phyloP scores from a whole-genome alignment of 805 yeast genomes.

The Ogataea zsoltii region DNA sequence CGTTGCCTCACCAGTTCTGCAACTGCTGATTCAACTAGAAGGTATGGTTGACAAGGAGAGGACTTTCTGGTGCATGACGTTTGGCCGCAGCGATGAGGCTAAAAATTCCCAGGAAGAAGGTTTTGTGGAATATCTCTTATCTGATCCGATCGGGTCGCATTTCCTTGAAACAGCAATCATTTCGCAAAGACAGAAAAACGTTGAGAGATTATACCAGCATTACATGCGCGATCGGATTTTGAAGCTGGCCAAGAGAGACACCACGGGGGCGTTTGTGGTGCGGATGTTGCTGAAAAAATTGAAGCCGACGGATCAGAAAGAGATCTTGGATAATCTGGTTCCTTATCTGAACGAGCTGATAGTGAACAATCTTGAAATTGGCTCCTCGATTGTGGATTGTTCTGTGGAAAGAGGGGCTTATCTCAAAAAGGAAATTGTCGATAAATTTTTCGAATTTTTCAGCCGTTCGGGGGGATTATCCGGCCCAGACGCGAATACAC shows the following conservation, averaged over 20 bases:
- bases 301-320: constrained; percentile 61
- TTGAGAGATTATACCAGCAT: constrained; percentile 65
- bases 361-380: constrained; percentile 70
- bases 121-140: constrained; percentile 77
- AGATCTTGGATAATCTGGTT: constrained; percentile 61
- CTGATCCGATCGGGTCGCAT: constrained; percentile 93
- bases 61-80: constrained; percentile 65
- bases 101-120: constrained; percentile 67
- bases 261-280: constrained; percentile 81
- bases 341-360: constrained; percentile 65
- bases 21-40: constrained; percentile 74
- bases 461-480: constrained; percentile 32
- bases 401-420: constrained; percentile 59
- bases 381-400: constrained; percentile 64
- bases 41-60: constrained; percentile 77
- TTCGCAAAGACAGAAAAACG: constrained; percentile 63
- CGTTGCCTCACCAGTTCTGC: constrained; percentile 85
- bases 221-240: constrained; percentile 76
- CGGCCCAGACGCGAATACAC: constrained; percentile 30
- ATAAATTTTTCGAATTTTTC: constrained; percentile 47
- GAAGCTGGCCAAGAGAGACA: constrained; percentile 75
- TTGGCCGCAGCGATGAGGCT: constrained; percentile 50
- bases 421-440: constrained; percentile 58
- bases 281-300: constrained; percentile 68
- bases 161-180: constrained; percentile 75